Evolutionary conservation across 2,329 filamentous ascomycete genomes (phyloP).

Genomic region (Paracamarosporium sp.): DNA sequence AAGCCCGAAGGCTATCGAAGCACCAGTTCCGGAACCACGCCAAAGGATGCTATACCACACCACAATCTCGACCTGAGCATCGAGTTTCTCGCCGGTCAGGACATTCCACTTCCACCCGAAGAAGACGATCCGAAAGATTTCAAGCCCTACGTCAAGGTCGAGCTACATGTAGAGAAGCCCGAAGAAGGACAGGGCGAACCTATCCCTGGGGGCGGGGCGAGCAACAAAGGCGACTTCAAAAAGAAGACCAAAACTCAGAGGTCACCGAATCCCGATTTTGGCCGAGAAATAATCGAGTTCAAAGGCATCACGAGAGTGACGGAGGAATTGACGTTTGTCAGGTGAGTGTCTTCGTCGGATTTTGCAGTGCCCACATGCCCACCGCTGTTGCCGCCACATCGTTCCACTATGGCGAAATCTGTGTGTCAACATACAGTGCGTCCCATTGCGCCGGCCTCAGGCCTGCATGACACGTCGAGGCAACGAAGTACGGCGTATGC

Average conservation of each 20-base stretch:
- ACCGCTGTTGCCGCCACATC: background rate
- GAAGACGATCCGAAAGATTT: slow-evolving; percentile 65
- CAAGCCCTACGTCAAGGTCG: slow-evolving; percentile 77
- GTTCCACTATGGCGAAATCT: background rate
- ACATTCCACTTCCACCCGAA: slow-evolving; percentile 70
- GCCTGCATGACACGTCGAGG: slow-evolving; percentile 1
- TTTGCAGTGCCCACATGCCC: background rate
- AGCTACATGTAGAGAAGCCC: slow-evolving; percentile 79
- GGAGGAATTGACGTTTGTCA: slow-evolving; percentile 56
- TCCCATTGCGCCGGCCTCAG: slow-evolving; percentile 7
- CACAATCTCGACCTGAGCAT: slow-evolving; percentile 71
- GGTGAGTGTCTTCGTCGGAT: slow-evolving; percentile 43
- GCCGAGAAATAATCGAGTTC: slow-evolving; percentile 53
- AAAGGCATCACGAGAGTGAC: slow-evolving; percentile 50
- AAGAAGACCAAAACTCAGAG: slow-evolving; percentile 53
- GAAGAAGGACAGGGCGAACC: slow-evolving; percentile 53
- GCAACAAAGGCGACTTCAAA: slow-evolving; percentile 61
- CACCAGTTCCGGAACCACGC: slow-evolving; percentile 39
- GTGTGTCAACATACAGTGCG: background rate
- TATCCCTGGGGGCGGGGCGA: slow-evolving; percentile 56
- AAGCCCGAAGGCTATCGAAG: slow-evolving; percentile 78
- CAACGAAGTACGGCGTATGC: slow-evolving; percentile 3
- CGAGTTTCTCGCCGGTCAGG: slow-evolving; percentile 77
- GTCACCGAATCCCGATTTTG: slow-evolving; percentile 54
- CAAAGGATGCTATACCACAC: slow-evolving; percentile 56